Evolutionary conservation across 1,284 basidiomycete genomes (phyloP).

Genomic region (Paramarasmius palmivorus): DNA sequence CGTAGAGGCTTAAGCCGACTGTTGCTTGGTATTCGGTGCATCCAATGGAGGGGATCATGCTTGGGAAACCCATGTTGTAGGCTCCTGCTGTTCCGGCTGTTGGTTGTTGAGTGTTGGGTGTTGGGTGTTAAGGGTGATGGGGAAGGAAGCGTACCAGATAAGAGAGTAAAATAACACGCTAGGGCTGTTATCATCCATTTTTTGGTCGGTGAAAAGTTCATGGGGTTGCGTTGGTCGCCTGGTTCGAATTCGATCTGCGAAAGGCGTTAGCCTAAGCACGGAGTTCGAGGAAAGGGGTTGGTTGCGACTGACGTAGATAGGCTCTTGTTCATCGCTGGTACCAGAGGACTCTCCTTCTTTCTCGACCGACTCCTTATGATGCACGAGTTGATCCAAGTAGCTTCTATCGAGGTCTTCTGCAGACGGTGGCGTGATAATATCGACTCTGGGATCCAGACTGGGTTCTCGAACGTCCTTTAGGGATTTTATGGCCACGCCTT

Average conservation of each 20-base stretch:
- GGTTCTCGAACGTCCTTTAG: slow-evolving; percentile 6
- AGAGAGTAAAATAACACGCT: slow-evolving; percentile 56
- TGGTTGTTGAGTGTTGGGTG: not conserved
- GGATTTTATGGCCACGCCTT: slow-evolving; percentile 3
- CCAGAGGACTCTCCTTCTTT: not conserved
- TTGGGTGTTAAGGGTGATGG: not conserved
- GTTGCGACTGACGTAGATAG: slow-evolving; percentile 14
- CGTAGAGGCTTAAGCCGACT: slow-evolving; percentile 60
- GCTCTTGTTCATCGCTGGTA: not conserved
- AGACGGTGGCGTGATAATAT: not conserved
- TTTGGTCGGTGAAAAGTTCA: slow-evolving; percentile 46
- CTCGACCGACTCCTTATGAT: slow-evolving; percentile 1
- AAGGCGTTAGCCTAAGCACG: not conserved
- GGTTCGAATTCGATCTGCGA: slow-evolving; percentile 57
- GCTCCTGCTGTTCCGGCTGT: slow-evolving; percentile 54
- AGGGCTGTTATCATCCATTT: slow-evolving; percentile 64
- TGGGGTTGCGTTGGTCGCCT: slow-evolving; percentile 53
- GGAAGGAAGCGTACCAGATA: slow-evolving; percentile 43
- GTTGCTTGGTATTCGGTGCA: slow-evolving; percentile 61
- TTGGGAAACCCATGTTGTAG: slow-evolving; percentile 58
- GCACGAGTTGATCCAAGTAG: not conserved
- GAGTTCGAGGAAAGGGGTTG: not conserved
- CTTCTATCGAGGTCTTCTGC: not conserved
- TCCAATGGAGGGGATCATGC: slow-evolving; percentile 67
- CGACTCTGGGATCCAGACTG: slow-evolving; percentile 10